Evolutionary conservation across 164 flowering plant species (phyloP).

Genomic region (Vitis riparia): DNA sequence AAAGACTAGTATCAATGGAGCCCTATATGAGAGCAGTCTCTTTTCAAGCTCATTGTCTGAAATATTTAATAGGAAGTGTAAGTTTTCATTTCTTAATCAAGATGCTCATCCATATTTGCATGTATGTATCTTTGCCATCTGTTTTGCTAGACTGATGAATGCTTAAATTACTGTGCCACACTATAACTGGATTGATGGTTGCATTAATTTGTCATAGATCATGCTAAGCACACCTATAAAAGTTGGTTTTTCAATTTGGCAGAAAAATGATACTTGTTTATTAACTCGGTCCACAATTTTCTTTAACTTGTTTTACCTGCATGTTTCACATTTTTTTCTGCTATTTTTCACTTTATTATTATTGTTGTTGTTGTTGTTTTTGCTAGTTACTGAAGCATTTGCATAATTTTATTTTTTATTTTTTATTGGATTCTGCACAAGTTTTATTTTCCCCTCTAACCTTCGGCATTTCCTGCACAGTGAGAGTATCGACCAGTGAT

Average conservation of each 20-base stretch:
- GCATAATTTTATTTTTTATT: not conserved
- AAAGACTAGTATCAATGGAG: conserved; percentile 25
- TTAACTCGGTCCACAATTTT: not conserved
- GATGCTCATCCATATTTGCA: not conserved
- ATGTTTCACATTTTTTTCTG: not conserved
- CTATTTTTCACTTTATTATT: not conserved
- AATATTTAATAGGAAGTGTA: conserved; percentile 59
- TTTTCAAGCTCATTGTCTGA: conserved; percentile 83
- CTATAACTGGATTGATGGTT: not conserved
- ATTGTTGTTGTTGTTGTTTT: too few relatives aligned
- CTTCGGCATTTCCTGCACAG: conserved; percentile 28
- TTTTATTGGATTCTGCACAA: not conserved
- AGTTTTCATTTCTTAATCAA: conserved; percentile 18
- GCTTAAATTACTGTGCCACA: not conserved
- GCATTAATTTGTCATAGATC: not conserved
- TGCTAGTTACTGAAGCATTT: not conserved
- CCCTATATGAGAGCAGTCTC: conserved; percentile 60
- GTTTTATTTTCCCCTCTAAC: not conserved
- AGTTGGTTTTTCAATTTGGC: too few relatives aligned
- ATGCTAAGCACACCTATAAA: not conserved
- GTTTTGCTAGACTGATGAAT: not conserved
- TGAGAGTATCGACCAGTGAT: conserved; percentile 44
- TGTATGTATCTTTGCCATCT: not conserved
- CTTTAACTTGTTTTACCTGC: not conserved
- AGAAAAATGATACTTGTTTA: not conserved